Percentiles rank a stretch among this genome's conserved stretches.
Evolutionary conservation across 495 filamentous ascomycete species (phyloP).

Genomic region (Elaphomyces granulatus): DNA sequence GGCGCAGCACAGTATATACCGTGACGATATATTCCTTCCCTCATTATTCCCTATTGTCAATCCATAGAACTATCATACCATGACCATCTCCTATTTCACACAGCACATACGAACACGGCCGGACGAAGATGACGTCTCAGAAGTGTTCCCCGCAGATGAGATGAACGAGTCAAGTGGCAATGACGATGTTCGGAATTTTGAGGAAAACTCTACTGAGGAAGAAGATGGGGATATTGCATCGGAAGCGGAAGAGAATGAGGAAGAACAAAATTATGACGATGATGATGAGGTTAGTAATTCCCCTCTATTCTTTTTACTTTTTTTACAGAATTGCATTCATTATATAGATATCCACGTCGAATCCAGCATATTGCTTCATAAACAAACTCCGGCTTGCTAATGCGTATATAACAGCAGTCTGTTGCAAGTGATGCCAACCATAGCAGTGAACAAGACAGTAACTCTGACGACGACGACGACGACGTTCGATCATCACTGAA

Average conservation of each 20-base stretch:
- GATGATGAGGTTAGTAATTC: background rate
- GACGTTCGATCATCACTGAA: constrained; percentile 28
- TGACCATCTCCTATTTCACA: background rate
- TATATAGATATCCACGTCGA: too few relatives aligned
- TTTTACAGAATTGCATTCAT: background rate
- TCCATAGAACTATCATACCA: background rate
- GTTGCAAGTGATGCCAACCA: constrained; percentile 13
- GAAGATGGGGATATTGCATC: constrained; percentile 9
- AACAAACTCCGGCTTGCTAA: too few relatives aligned
- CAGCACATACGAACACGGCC: constrained; percentile 40
- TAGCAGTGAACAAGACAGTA: constrained; percentile 11
- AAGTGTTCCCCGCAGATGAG: constrained; percentile 18
- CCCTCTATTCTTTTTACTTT: background rate
- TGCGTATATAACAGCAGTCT: constrained; percentile 5
- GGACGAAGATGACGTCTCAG: constrained; percentile 41
- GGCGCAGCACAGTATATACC: constrained; percentile 45
- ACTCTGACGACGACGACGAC: constrained; percentile 19
- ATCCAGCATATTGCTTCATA: too few relatives aligned
- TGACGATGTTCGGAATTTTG: too few relatives aligned
- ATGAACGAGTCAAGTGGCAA: background rate
- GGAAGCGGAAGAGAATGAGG: constrained; percentile 12
- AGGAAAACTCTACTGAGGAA: background rate
- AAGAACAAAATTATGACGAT: constrained; percentile 2
- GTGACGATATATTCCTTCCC: constrained; percentile 9
- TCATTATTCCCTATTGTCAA: constrained; percentile 1